phyloP scores from a whole-genome alignment of 2,329 filamentous ascomycete genomes.

The Ascocoryne sarcoides region DNA sequence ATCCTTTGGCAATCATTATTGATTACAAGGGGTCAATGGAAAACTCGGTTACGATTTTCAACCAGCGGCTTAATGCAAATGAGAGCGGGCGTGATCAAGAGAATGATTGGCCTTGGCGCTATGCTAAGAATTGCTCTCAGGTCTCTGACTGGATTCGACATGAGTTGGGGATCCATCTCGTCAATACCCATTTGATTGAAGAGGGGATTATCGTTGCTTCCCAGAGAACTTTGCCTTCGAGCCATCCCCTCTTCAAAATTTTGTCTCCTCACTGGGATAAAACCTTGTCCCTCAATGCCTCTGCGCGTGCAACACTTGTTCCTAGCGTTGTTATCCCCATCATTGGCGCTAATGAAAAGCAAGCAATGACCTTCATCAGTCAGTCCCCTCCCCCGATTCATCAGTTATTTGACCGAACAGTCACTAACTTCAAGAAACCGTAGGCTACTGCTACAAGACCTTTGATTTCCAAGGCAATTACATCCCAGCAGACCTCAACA shows the following conservation, averaged over 20 bases:
- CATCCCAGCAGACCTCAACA: background rate
- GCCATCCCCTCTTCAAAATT: slow-evolving; percentile 36
- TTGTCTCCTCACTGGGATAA: slow-evolving; percentile 42
- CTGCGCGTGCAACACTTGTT: slow-evolving; percentile 36
- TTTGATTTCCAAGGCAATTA: slow-evolving; percentile 35
- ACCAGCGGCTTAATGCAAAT: slow-evolving; percentile 32
- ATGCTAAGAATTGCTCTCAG: slow-evolving; percentile 42
- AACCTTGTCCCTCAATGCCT: slow-evolving; percentile 41
- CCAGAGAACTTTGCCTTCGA: slow-evolving; percentile 33
- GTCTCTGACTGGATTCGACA: slow-evolving; percentile 41
- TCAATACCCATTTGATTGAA: slow-evolving; percentile 38
- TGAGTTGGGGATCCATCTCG: slow-evolving; percentile 39
- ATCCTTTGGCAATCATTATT: slow-evolving; percentile 40
- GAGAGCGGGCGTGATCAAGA: slow-evolving; percentile 29
- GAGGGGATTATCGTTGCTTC: slow-evolving; percentile 40
- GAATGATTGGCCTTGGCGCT: slow-evolving; percentile 42
- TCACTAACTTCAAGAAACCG: too few species aligned
- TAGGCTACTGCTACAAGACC: slow-evolving; percentile 33
- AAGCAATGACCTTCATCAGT: slow-evolving; percentile 32
- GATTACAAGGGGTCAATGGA: slow-evolving; percentile 37
- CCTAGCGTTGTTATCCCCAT: slow-evolving; percentile 37
- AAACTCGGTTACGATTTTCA: slow-evolving; percentile 41
- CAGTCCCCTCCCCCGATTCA: too few species aligned
- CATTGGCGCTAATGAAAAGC: slow-evolving; percentile 32
- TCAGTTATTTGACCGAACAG: too few species aligned